These are phyloP conservation scores for Penicillium sp. DNA, from an alignment of 2,329 filamentous ascomycete genomes.

Conservation along the genomic window DNA sequence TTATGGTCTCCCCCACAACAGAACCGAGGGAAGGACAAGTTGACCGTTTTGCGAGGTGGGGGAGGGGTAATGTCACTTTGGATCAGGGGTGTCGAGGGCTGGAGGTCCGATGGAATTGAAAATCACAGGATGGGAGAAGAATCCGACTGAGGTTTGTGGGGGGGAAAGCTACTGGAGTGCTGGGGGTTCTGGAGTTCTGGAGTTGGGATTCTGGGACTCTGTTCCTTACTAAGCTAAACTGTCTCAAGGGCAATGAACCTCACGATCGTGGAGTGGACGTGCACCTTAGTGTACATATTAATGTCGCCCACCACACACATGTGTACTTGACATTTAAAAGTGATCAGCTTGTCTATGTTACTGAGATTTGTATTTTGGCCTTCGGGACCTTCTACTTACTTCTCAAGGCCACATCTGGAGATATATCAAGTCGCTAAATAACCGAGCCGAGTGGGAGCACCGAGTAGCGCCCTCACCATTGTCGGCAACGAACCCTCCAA, in stretches of 20 bases:
- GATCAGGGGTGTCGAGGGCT: not conserved
- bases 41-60: not conserved
- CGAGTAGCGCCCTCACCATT: no score
- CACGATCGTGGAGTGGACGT: not conserved
- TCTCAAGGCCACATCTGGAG: no score
- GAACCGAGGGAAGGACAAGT: slow-evolving; percentile 23
- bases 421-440: no score
- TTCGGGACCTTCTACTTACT: no score
- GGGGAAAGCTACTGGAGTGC: not conserved
- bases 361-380: no score
- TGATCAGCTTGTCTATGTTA: no score
- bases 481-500: not conserved
- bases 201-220: slow-evolving; percentile 5
- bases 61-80: not conserved
- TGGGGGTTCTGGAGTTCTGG: not conserved
- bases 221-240: slow-evolving; percentile 10
- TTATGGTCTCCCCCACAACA: slow-evolving; percentile 25
- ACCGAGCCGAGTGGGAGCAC: no score
- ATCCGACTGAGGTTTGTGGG: not conserved
- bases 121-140: not conserved
- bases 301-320: not conserved
- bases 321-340: not conserved
- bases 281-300: not conserved
- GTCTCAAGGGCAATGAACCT: not conserved
- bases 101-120: not conserved